Base-by-base conservation (phyloP, 345 rosid species). In the Jatropha curcas region DNA sequence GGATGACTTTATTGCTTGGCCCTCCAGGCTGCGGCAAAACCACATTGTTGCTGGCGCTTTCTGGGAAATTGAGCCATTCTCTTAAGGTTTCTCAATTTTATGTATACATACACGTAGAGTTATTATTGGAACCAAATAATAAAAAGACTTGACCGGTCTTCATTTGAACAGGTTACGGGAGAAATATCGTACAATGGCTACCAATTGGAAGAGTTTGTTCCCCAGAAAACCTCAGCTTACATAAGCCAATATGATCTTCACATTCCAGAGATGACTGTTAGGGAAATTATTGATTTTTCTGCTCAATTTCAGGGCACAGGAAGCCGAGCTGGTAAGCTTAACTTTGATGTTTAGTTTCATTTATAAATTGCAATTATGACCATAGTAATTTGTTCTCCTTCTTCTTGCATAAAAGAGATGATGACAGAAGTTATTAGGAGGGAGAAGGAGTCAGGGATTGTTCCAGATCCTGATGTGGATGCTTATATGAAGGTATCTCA, bases 21-120 rank as follows among this genome's bases (percentile, higher is more conserved):
- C 94, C 94, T 37, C 97, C 94, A 51, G 94, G 97, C 25, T 88
- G 94, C 78, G 93, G 95, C 33, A 92, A 92, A 78, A 86, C 90
- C 51, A 79, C 90, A 22, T 71, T 89, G 35, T 76, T 92, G 20
- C 80, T 86, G 79, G 88, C 94, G 0, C 92, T 92, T 60, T 86
- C 95, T 6, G 97, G 97, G 68, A 86, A 82, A 70, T 81, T 83
- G 35, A 70, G 74, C 74, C 79, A 77, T 10, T 74, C 87, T 43
- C 87, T 88, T 6, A 69, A 88, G 93, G 94, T 91, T 68, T 28
- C 19, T 33, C 16, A 39, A 5, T 17, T 33, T 33, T 60, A 57
- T 8, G 28, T 41, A 48, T 13, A 48, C 4, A 16, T 14, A n/a
- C n/a, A n/a, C n/a, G n/a, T n/a, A n/a, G n/a, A n/a, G n/a, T n/a